Conservation (phyloP, 441 rosid genomes). For the Gossypium davidsonii region DNA sequence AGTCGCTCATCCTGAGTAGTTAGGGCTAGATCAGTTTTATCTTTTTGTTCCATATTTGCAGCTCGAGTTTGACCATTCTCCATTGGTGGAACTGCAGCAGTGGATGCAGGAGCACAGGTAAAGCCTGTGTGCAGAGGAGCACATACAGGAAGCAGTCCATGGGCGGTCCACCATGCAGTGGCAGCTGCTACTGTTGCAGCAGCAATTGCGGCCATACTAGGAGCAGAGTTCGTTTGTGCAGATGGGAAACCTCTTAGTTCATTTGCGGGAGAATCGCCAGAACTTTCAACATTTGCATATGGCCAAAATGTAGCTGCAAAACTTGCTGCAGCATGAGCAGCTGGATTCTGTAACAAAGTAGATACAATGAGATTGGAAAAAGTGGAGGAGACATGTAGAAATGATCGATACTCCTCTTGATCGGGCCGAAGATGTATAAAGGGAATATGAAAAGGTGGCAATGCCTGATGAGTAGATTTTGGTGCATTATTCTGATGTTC, state of each 20-base stretch:
- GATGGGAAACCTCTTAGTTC: conserved; percentile 37
- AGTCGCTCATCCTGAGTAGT: conserved; percentile 31
- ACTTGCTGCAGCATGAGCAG: conserved; percentile 88
- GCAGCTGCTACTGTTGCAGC: conserved; percentile 97
- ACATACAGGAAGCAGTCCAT: conserved; percentile 81
- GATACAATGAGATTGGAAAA: conserved; percentile 82
- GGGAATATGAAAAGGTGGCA: conserved; percentile 49
- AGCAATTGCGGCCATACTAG: conserved; percentile 69
- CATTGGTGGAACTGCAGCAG: conserved; percentile 32
- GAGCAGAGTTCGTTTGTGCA: conserved; percentile 40
- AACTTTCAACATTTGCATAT: conserved; percentile 42
- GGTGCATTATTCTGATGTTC: conserved; percentile 38
- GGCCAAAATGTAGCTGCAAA: conserved; percentile 86
- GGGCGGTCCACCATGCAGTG: conserved; percentile 96
- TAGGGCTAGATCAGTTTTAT: conserved; percentile 28
- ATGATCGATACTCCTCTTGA: conserved; percentile 65
- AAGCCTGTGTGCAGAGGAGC: conserved; percentile 52
- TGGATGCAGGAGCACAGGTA: conserved; percentile 38
- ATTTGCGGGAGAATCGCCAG: conserved; percentile 47
- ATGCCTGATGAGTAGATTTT: conserved; percentile 40
- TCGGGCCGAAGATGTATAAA: conserved; percentile 35
- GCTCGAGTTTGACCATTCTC: conserved; percentile 33
- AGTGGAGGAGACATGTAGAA: conserved; percentile 64
- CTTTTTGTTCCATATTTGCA: conserved; percentile 27
- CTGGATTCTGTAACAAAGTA: conserved; percentile 81